Conservation (phyloP, 2,329 filamentous ascomycete species). For the Cordyceps javanica region DNA sequence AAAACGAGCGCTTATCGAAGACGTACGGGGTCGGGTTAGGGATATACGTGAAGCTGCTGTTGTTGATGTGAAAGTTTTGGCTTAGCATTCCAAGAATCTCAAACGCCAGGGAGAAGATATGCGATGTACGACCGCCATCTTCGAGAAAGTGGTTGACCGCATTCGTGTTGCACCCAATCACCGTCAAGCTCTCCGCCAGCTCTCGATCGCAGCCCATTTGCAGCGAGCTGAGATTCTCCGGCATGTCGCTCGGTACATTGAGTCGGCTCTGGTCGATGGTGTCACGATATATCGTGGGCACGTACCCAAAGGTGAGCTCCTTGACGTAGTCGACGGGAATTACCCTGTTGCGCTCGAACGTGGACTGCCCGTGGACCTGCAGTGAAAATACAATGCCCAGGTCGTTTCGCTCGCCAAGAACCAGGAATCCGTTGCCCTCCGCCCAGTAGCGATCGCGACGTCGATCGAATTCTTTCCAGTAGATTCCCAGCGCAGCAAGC, state of each 20-base stretch:
- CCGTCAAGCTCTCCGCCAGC: constrained; percentile 44
- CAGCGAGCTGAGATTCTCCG: constrained; percentile 36
- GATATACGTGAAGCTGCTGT: constrained; percentile 46
- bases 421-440: constrained; percentile 49
- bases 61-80: constrained; percentile 41
- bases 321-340: constrained; percentile 49
- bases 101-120: constrained; percentile 51
- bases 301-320: constrained; percentile 48
- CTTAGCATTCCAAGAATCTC: constrained; percentile 54
- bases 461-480: constrained; percentile 54
- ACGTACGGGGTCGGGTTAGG: constrained; percentile 50
- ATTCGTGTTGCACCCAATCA: constrained; percentile 48
- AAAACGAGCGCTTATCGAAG: constrained; percentile 48
- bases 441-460: constrained; percentile 45
- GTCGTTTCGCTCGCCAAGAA: constrained; percentile 41
- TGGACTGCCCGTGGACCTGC: constrained; percentile 41
- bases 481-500: constrained; percentile 46
- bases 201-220: constrained; percentile 44
- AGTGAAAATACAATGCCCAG: constrained; percentile 51
- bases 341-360: constrained; percentile 43
- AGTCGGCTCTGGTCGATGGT: constrained; percentile 34
- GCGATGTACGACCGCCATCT: constrained; percentile 33
- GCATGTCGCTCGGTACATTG: constrained; percentile 32
- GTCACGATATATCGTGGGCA: constrained; percentile 46
- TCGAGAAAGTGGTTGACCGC: constrained; percentile 40